Evolutionary conservation across 345 rosid genomes (phyloP).

Genomic region (Combretum micranthum): DNA sequence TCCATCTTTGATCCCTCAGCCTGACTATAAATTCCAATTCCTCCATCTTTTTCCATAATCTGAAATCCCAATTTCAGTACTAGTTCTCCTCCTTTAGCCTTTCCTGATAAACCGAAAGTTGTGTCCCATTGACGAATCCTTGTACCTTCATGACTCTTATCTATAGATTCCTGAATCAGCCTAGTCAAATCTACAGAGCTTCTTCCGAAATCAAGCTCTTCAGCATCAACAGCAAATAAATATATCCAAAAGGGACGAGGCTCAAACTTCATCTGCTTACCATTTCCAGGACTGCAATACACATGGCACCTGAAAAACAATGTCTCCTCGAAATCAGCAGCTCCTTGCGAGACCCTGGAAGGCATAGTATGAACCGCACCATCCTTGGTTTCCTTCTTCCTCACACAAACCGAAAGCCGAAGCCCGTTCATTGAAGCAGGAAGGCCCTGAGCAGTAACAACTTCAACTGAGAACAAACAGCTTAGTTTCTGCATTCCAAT

Average conservation of each 20-base stretch:
- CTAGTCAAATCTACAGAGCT: slow-evolving; percentile 56
- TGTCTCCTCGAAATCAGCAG: slow-evolving; percentile 92
- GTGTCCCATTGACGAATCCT: slow-evolving; percentile 92
- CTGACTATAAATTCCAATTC: slow-evolving; percentile 68
- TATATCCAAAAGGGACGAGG: slow-evolving; percentile 72
- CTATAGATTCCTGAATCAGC: slow-evolving; percentile 71
- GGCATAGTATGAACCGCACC: slow-evolving; percentile 95
- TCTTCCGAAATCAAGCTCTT: slow-evolving; percentile 79
- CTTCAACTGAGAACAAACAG: slow-evolving; percentile 85
- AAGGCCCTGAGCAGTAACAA: slow-evolving; percentile 72
- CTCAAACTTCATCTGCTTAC: slow-evolving; percentile 62
- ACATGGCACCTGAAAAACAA: slow-evolving; percentile 73
- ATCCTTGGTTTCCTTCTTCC: slow-evolving; percentile 79
- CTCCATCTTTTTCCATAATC: slow-evolving; percentile 94
- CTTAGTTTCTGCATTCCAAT: slow-evolving; percentile 86
- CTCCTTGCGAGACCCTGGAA: slow-evolving; percentile 73
- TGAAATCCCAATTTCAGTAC: slow-evolving; percentile 76
- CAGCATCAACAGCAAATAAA: slow-evolving; percentile 68
- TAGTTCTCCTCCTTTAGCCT: slow-evolving; percentile 91
- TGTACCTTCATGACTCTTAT: slow-evolving; percentile 64
- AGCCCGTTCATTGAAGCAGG: slow-evolving; percentile 93
- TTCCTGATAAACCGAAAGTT: slow-evolving; percentile 61
- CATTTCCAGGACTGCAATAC: slow-evolving; percentile 48
- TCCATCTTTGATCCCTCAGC: slow-evolving; percentile 41
- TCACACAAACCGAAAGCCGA: slow-evolving; percentile 74